Conservation (phyloP, 352 stramenopile species). For the Phytophthora syringae region DNA sequence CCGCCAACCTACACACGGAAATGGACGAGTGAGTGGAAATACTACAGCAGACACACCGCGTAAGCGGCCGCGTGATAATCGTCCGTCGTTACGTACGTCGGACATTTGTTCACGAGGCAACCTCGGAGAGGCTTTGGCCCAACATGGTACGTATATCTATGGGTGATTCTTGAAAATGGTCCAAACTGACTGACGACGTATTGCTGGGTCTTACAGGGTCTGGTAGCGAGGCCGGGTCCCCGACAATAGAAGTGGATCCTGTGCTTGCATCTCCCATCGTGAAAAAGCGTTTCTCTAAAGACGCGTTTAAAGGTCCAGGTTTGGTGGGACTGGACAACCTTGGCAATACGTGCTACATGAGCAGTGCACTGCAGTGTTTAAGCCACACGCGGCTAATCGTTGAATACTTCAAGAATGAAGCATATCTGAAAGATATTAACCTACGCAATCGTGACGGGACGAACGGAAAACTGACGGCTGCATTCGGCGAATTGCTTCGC, state of each 20-base stretch:
- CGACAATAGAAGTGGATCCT: conserved; percentile 39
- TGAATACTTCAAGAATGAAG: conserved; percentile 96
- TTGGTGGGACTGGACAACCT: conserved; percentile 95
- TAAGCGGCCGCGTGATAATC: conserved; percentile 56
- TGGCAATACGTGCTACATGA: conserved; percentile 99
- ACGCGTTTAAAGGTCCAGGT: conserved; percentile 77
- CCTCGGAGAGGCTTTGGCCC: conserved; percentile 58
- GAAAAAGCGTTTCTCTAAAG: conserved; percentile 74
- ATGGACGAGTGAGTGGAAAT: conserved; percentile 28
- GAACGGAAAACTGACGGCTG: conserved; percentile 92
- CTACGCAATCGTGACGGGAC: conserved; percentile 94
- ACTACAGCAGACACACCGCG: conserved; percentile 29
- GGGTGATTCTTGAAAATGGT: neutral
- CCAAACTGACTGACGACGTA: conserved; percentile 3
- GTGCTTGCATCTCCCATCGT: conserved; percentile 43
- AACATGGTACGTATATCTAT: conserved; percentile 39
- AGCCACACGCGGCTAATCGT: conserved; percentile 95
- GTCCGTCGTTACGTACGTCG: conserved; percentile 60
- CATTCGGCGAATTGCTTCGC: conserved; percentile 95
- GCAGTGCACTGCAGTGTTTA: conserved; percentile 97
- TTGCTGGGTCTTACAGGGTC: conserved; percentile 19
- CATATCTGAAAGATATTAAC: conserved; percentile 97
- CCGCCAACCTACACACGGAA: conserved; percentile 25
- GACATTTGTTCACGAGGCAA: conserved; percentile 82
- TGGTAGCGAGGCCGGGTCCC: conserved; percentile 33